A percentile compares a stretch with the other conserved stretches of the same genome.
Conservation (phyloP, 371 early-diverging fungal species). For the Mortierella sp. region DNA sequence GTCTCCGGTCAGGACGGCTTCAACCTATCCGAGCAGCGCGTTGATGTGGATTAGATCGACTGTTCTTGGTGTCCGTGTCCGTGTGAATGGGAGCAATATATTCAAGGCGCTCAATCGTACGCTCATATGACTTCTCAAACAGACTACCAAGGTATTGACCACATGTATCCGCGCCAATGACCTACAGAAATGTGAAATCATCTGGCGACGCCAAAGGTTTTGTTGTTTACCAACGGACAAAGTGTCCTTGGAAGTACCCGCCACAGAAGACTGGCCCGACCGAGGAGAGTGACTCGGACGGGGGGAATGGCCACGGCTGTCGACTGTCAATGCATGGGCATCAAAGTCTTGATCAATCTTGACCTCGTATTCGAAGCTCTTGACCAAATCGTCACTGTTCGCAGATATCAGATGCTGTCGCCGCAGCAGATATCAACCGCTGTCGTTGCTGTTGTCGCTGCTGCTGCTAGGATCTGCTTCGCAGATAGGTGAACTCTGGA, state of each 20-base stretch:
- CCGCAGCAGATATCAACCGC: neutral
- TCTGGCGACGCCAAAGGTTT: constrained; percentile 83
- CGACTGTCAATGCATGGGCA: constrained; percentile 29
- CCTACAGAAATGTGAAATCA: constrained; percentile 91
- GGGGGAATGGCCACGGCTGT: constrained; percentile 44
- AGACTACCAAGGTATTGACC: neutral
- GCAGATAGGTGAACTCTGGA: constrained; percentile 40
- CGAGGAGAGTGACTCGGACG: constrained; percentile 12
- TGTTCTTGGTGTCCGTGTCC: constrained; percentile 78
- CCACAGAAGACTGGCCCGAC: too few relatives aligned
- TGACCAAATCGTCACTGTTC: constrained; percentile 23
- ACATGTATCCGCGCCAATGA: constrained; percentile 88
- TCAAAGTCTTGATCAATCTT: constrained; percentile 52
- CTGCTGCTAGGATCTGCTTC: constrained; percentile 12
- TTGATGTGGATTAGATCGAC: constrained; percentile 88
- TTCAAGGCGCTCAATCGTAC: constrained; percentile 59
- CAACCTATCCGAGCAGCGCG: constrained; percentile 81
- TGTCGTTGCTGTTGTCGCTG: neutral
- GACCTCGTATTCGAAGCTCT: constrained; percentile 50
- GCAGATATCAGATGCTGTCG: neutral
- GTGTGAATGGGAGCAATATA: constrained; percentile 80
- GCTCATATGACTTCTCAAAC: neutral
- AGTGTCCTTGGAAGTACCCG: too few relatives aligned
- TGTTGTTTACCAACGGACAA: constrained; percentile 48
- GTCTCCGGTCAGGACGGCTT: constrained; percentile 71